Evolutionary conservation across 768 basidiomycete genomes (phyloP).

Genomic region (Hericium rajendrae): DNA sequence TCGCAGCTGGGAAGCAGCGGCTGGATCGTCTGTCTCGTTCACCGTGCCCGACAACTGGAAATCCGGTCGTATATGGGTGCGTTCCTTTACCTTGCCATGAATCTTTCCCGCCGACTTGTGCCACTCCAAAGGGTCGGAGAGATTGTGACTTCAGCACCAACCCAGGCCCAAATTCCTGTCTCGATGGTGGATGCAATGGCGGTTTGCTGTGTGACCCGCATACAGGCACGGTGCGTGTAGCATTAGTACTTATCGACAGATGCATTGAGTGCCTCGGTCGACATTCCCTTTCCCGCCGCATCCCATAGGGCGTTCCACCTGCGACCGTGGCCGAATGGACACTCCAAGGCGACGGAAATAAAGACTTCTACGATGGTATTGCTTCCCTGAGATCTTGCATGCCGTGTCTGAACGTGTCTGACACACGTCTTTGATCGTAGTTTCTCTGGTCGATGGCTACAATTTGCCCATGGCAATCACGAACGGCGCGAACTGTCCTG

Average conservation of each 20-base stretch:
- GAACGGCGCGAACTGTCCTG: constrained; percentile 44
- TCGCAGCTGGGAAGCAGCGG: constrained; percentile 26
- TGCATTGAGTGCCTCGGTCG: neutral
- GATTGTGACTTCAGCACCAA: constrained; percentile 50
- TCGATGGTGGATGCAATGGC: constrained; percentile 61
- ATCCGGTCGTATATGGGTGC: constrained; percentile 55
- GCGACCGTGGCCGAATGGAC: constrained; percentile 27
- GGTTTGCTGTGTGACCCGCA: constrained; percentile 46
- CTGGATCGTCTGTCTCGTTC: constrained; percentile 34
- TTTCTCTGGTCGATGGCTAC: constrained; percentile 23
- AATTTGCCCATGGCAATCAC: constrained; percentile 52
- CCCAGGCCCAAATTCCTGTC: constrained; percentile 47
- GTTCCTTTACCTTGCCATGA: neutral
- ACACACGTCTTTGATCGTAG: neutral
- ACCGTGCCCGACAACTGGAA: constrained; percentile 56
- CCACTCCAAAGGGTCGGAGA: constrained; percentile 7
- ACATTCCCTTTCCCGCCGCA: neutral
- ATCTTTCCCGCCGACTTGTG: neutral
- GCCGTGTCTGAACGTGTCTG: constrained; percentile 1
- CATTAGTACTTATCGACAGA: neutral
- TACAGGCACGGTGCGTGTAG: constrained; percentile 35
- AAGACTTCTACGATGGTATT: constrained; percentile 18
- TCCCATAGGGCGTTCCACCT: constrained; percentile 21
- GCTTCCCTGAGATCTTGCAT: constrained; percentile 4
- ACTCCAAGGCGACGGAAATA: constrained; percentile 4